phyloP scores from a whole-genome alignment of 2,329 filamentous ascomycete genomes.

The Onygenales sp. region DNA sequence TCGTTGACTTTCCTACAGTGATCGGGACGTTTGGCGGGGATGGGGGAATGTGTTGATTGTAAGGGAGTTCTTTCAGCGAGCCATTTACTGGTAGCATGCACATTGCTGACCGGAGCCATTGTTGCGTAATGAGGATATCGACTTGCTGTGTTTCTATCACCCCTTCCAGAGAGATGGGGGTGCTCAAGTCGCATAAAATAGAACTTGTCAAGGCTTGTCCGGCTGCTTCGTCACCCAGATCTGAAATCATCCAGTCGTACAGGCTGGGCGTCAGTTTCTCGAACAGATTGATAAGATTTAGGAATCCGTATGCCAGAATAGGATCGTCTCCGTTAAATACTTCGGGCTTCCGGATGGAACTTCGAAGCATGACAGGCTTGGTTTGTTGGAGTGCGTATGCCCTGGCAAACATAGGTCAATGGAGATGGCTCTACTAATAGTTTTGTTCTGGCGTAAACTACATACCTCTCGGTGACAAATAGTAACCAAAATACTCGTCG shows the following conservation, averaged over 20 bases:
- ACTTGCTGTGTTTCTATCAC: slow-evolving; percentile 58
- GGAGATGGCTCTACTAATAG: background rate
- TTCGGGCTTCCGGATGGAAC: slow-evolving; percentile 55
- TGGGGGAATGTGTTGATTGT: slow-evolving; percentile 39
- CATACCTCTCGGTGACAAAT: slow-evolving; percentile 60
- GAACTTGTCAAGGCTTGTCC: slow-evolving; percentile 25
- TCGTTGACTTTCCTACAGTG: slow-evolving; percentile 53
- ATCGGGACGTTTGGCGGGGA: slow-evolving; percentile 57
- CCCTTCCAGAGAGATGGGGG: slow-evolving; percentile 46
- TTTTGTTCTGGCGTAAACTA: background rate
- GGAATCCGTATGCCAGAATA: slow-evolving; percentile 30
- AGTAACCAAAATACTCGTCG: slow-evolving; percentile 65
- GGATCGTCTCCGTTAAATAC: slow-evolving; percentile 49
- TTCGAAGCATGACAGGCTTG: slow-evolving; percentile 60
- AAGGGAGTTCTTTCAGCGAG: slow-evolving; percentile 49
- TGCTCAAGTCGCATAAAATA: slow-evolving; percentile 43
- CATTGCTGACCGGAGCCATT: slow-evolving; percentile 62
- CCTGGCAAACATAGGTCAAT: slow-evolving; percentile 28
- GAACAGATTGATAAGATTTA: slow-evolving; percentile 31
- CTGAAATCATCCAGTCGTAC: slow-evolving; percentile 30
- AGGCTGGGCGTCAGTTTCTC: slow-evolving; percentile 28
- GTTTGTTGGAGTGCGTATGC: slow-evolving; percentile 63
- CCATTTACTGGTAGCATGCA: slow-evolving; percentile 64
- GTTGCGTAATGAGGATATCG: slow-evolving; percentile 59
- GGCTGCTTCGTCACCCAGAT: slow-evolving; percentile 21